Conservation (phyloP, 163 green algal species). For the Scenedesmus sp. region DNA sequence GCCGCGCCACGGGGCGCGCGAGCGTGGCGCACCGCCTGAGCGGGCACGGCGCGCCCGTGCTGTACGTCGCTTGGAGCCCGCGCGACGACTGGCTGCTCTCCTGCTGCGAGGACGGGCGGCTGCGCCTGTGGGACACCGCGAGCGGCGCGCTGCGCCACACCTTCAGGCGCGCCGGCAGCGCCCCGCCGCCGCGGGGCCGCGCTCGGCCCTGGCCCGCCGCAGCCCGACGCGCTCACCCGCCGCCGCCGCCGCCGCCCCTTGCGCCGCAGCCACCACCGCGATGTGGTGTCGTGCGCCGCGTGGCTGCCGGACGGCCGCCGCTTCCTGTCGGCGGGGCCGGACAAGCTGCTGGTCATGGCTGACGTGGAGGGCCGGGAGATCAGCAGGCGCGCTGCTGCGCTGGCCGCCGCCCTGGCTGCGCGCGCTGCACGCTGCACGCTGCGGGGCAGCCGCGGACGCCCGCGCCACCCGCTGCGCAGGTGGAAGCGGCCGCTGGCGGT, state of each 20-base stretch:
- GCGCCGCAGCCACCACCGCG: slow-evolving; percentile 67
- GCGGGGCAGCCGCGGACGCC: no score
- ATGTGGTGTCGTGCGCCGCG: slow-evolving; percentile 71
- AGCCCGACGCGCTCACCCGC: no score
- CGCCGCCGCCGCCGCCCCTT: no score
- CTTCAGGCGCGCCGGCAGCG: slow-evolving; percentile 52
- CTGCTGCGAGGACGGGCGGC: slow-evolving; percentile 72
- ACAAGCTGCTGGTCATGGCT: slow-evolving; percentile 60
- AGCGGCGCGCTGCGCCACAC: slow-evolving; percentile 58
- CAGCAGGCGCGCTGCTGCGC: neutral
- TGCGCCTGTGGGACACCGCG: slow-evolving; percentile 79
- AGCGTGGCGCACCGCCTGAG: slow-evolving; percentile 51
- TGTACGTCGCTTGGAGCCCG: slow-evolving; percentile 72
- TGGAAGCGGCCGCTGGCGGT: slow-evolving; percentile 64
- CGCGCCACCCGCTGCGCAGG: no score
- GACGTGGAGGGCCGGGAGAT: slow-evolving; percentile 46
- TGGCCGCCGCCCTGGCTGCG: neutral
- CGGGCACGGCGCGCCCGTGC: slow-evolving; percentile 64
- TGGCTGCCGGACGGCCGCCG: slow-evolving; percentile 82
- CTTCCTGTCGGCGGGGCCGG: slow-evolving; percentile 73
- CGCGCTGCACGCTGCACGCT: neutral
- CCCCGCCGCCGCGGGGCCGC: no score
- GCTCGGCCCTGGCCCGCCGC: no score
- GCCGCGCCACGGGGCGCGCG: neutral
- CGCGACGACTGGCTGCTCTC: slow-evolving; percentile 75